A percentile compares a stretch with the other conserved stretches of the same genome.
Conservation (phyloP, 345 rosid genomes). For the Dovyalis caffra region DNA sequence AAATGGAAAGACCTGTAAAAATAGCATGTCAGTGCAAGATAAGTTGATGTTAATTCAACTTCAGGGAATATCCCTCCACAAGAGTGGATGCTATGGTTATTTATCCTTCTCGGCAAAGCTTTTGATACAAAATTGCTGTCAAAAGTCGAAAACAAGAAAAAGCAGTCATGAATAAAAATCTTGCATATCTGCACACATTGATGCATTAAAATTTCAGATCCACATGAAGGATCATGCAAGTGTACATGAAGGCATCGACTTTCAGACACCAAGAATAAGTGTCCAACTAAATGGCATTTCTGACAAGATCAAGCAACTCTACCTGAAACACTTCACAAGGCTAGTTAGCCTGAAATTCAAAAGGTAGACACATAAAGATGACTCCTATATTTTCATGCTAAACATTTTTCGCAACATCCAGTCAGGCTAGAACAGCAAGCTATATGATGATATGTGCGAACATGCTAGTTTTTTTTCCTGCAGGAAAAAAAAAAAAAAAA, state of each 20-base stretch:
- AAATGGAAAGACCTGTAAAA: constrained; percentile 25
- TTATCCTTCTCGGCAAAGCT: too few species aligned
- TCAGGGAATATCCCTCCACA: neutral
- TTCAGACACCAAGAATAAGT: neutral
- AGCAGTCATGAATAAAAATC: constrained; percentile 1
- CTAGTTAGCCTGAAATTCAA: neutral
- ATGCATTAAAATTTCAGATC: neutral
- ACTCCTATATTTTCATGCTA: neutral
- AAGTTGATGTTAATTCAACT: constrained; percentile 9
- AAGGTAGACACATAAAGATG: neutral
- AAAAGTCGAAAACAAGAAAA: neutral
- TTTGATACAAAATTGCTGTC: neutral
- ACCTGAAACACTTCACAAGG: neutral
- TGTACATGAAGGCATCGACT: neutral
- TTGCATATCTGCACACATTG: neutral
- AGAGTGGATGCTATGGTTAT: constrained; percentile 9
- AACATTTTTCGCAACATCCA: neutral
- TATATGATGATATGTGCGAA: neutral
- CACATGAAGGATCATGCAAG: neutral
- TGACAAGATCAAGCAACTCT: neutral
- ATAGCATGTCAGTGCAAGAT: constrained; percentile 5
- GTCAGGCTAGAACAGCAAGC: constrained; percentile 7
- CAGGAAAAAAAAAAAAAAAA: too few species aligned
- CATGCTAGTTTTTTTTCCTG: neutral
- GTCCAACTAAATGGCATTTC: neutral